Base-by-base conservation (phyloP, 768 basidiomycete genomes). In the Termitomyces sp. region DNA sequence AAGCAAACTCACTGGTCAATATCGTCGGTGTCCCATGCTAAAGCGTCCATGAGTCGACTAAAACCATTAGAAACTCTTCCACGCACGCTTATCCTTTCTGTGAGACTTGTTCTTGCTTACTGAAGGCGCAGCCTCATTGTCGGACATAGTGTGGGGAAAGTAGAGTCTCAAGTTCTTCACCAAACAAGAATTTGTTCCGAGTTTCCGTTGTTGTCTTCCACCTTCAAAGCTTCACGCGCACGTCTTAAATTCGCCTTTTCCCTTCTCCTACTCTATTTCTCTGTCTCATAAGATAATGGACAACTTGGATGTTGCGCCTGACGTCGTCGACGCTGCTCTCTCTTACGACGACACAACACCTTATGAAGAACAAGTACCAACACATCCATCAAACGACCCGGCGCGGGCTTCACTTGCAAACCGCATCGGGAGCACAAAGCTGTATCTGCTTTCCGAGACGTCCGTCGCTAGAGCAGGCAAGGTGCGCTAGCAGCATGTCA, bases 21-120 rank as follows among this genome's bases (percentile, higher is more conserved):
- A 66, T 97, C 96, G 72, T 98, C 95, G 46, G 95, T 98, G 69
- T 98, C 96, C 96, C 96, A 98, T 68, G 95, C 96, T 98, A 64
- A 57, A 67, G 54, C 60, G 34, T 42, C 57, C 51, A 62, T 70
- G 52, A 59, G 61, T 39, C 61, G 54, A 27, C 16, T 34, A 2
- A 59, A 16, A 55, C 9, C 30, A 3, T 13, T 12, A 20, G 4
- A 27, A n/a, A 41, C 44, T 9, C 9, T 6, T 49, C 56, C 13
- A 65, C 93, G 69, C 68, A 96, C 95, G 95, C 75, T 98, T 98
- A 8, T 97, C 95, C 70, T 97, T 97, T 62, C 95, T 81, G 71
- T 93, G 89, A 47, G 84, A 78, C 76, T 93, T 95, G 76, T 94
- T 95, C 73, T 95, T 94, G 73, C 81, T 92, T 41, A 84, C 78